Conservation (phyloP, 345 rosid species). For the Aquilaria malaccensis region DNA sequence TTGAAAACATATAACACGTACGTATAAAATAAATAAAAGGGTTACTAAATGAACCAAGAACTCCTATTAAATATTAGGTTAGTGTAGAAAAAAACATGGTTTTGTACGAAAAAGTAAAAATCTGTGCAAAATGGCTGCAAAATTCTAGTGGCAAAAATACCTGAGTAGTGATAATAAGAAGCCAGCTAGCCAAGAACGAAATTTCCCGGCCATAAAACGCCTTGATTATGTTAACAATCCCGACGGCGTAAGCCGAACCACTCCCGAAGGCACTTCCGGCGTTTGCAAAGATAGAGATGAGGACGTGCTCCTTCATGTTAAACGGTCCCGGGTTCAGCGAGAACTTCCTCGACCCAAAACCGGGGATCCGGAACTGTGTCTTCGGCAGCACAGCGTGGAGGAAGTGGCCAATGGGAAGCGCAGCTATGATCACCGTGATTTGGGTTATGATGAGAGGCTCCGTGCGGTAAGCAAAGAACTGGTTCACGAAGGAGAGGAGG, state of each 20-base stretch:
- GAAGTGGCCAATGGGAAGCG: slow-evolving; percentile 75
- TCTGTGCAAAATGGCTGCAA: no score
- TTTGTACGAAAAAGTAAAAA: no score
- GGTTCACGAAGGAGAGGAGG: slow-evolving; percentile 75
- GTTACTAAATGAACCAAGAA: no score
- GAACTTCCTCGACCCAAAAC: slow-evolving; percentile 42
- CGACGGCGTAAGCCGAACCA: slow-evolving; percentile 64
- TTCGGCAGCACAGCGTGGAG: slow-evolving; percentile 51
- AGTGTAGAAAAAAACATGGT: no score
- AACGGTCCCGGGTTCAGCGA: slow-evolving; percentile 82
- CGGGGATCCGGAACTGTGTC: slow-evolving; percentile 51
- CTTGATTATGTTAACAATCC: slow-evolving; percentile 66
- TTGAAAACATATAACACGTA: no score
- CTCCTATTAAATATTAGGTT: no score
- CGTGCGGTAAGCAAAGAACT: slow-evolving; percentile 72
- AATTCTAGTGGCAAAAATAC: slow-evolving; percentile 16
- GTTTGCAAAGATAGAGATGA: slow-evolving; percentile 73
- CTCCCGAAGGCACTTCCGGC: slow-evolving; percentile 81
- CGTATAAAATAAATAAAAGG: no score
- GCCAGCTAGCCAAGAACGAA: slow-evolving; percentile 70
- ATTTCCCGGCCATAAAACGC: slow-evolving; percentile 58
- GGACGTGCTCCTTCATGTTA: slow-evolving; percentile 81
- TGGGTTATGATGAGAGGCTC: slow-evolving; percentile 80
- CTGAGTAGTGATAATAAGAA: slow-evolving; percentile 86
- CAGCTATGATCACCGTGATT: slow-evolving; percentile 70